Evolutionary conservation across 1,284 basidiomycete species (phyloP).

Genomic region (Trichosporon asahii): DNA sequence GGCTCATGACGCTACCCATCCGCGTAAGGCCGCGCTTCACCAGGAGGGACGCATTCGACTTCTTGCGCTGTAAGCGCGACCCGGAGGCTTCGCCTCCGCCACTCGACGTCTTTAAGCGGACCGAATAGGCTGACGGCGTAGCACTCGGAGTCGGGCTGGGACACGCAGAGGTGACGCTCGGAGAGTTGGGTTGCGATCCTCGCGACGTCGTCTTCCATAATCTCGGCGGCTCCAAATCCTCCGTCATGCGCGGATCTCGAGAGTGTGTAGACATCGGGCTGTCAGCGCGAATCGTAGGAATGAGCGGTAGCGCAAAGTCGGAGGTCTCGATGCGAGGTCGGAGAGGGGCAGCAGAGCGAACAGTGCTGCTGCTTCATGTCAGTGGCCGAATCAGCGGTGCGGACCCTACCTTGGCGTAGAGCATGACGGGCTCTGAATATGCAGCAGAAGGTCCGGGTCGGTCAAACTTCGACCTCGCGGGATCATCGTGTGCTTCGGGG

Average conservation of each 20-base stretch:
- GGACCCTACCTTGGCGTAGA: background rate
- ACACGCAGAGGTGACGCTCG: background rate
- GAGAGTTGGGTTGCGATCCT: background rate
- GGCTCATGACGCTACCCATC: constrained; percentile 35
- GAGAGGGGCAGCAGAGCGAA: background rate
- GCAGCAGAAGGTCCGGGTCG: background rate
- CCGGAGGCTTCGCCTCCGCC: constrained; percentile 1
- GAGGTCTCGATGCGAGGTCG: background rate
- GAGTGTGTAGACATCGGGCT: background rate
- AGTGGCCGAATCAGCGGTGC: background rate
- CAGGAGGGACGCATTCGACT: constrained; percentile 29
- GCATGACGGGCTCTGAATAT: background rate
- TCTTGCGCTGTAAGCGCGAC: constrained; percentile 19
- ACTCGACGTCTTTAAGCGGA: background rate
- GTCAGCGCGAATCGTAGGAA: constrained; percentile 2
- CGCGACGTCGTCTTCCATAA: constrained; percentile 3
- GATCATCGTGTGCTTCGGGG: background rate
- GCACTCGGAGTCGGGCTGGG: background rate
- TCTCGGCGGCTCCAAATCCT: background rate
- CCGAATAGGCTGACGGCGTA: background rate
- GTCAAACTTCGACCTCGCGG: background rate
- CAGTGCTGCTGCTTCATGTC: background rate
- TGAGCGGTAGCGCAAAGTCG: background rate
- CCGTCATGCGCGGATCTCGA: background rate
- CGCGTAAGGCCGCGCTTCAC: constrained; percentile 32